Conservation (phyloP, 2,329 filamentous ascomycete genomes). For the Amylocarpus encephaloides region DNA sequence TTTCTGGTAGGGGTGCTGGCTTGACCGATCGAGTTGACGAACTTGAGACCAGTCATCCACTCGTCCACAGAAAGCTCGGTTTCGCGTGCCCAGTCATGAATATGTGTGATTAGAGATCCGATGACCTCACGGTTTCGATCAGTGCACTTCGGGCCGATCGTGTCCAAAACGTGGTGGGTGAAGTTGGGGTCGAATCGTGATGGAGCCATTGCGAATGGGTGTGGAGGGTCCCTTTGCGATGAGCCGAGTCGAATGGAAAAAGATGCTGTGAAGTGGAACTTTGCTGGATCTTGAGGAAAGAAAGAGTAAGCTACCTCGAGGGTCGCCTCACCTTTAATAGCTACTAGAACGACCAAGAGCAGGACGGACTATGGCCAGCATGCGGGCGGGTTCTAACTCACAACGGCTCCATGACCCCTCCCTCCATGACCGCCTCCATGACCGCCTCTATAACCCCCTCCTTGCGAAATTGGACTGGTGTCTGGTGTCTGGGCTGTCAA, state of each 20-base stretch:
- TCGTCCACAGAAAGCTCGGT: slow-evolving; percentile 71
- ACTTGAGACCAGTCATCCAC: slow-evolving; percentile 70
- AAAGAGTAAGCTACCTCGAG: neutral
- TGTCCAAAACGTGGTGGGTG: slow-evolving; percentile 65
- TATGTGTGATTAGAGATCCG: slow-evolving; percentile 57
- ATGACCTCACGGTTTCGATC: slow-evolving; percentile 61
- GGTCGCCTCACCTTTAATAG: neutral
- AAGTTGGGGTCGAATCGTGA: slow-evolving; percentile 67
- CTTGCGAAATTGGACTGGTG: neutral
- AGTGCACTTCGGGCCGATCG: slow-evolving; percentile 63
- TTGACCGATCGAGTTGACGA: slow-evolving; percentile 68
- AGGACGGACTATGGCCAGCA: neutral
- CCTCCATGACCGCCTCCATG: no score
- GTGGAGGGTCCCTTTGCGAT: neutral
- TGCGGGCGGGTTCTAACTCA: neutral
- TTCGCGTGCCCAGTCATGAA: slow-evolving; percentile 74
- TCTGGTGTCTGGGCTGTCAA: neutral
- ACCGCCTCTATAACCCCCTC: no score
- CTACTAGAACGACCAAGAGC: neutral
- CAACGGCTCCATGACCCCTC: no score
- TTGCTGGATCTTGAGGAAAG: neutral
- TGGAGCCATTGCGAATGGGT: neutral
- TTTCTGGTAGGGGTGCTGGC: slow-evolving; percentile 60
- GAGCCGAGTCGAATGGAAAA: neutral
- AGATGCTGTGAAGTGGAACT: no score